Evolutionary conservation across 169 alveolate genomes (phyloP).

Genomic region (Toxoplasma gondii): DNA sequence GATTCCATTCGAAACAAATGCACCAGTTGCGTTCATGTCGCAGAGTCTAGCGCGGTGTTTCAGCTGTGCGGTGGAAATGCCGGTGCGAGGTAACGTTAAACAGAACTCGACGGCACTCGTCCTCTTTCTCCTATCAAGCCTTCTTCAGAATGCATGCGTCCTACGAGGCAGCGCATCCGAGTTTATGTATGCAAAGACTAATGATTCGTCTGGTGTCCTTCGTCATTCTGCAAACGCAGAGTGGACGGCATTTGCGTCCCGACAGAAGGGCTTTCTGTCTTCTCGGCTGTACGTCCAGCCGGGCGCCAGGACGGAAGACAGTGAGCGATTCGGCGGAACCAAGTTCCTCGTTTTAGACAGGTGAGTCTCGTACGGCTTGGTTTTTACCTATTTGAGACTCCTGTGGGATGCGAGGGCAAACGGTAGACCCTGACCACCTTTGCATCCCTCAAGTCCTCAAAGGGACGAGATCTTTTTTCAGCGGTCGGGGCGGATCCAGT

Average conservation of each 20-base stretch:
- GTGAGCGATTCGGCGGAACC: neutral
- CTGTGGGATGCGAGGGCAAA: neutral
- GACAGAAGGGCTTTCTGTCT: conserved; percentile 4
- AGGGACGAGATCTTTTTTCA: neutral
- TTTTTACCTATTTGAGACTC: neutral
- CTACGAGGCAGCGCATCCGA: too few species aligned
- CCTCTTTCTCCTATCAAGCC: too few species aligned
- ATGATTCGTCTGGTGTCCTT: neutral
- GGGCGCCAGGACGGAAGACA: neutral
- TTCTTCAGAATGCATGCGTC: too few species aligned
- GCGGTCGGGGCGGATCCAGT: neutral
- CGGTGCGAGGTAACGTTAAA: too few species aligned
- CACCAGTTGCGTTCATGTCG: too few species aligned
- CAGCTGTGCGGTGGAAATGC: too few species aligned
- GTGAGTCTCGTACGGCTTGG: neutral
- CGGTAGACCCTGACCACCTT: neutral
- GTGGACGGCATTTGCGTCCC: neutral
- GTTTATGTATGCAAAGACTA: too few species aligned
- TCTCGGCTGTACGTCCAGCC: conserved; percentile 31
- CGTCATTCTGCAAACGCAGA: neutral
- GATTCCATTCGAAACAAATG: too few species aligned
- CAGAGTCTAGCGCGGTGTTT: too few species aligned
- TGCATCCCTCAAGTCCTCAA: neutral
- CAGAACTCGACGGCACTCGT: too few species aligned
- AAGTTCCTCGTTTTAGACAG: neutral